Conservation (phyloP, 768 basidiomycete species). For the Artomyces pyxidatus region DNA sequence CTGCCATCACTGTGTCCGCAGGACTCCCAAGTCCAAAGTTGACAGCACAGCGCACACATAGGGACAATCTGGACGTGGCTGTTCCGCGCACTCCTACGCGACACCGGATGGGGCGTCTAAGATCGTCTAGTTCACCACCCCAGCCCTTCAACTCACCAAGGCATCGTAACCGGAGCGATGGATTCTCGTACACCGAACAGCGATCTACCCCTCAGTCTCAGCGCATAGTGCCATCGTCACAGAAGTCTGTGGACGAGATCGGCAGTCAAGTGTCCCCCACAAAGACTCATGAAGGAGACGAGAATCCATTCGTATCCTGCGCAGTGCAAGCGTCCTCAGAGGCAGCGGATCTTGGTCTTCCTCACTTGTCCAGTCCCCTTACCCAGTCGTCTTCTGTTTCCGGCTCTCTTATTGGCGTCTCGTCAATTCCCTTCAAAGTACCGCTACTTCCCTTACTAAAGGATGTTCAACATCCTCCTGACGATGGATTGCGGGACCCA, state of each 20-base stretch:
- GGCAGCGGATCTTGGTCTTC: neutral
- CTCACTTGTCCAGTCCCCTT: neutral
- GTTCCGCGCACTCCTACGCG: too few species aligned
- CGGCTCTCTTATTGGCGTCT: neutral
- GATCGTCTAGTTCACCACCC: too few species aligned
- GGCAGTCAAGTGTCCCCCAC: neutral
- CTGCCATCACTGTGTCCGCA: neutral
- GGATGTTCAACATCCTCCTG: too few species aligned
- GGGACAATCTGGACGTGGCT: too few species aligned
- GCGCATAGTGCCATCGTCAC: neutral
- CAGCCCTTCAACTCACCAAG: too few species aligned
- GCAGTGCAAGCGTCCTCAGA: neutral
- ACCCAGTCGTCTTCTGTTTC: neutral
- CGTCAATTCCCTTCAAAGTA: conserved; percentile 2
- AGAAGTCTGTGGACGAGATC: neutral
- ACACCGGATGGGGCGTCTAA: too few species aligned
- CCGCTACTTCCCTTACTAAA: conserved; percentile 2
- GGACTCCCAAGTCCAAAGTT: too few species aligned
- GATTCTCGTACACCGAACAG: neutral
- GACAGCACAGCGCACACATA: too few species aligned
- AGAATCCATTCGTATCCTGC: neutral
- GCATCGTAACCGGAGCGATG: too few species aligned
- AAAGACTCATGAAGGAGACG: neutral
- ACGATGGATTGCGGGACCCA: too few species aligned
- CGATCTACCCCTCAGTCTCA: neutral